Evolutionary conservation across 2,329 filamentous ascomycete genomes (phyloP).

Genomic region (Pezicula radicicola): DNA sequence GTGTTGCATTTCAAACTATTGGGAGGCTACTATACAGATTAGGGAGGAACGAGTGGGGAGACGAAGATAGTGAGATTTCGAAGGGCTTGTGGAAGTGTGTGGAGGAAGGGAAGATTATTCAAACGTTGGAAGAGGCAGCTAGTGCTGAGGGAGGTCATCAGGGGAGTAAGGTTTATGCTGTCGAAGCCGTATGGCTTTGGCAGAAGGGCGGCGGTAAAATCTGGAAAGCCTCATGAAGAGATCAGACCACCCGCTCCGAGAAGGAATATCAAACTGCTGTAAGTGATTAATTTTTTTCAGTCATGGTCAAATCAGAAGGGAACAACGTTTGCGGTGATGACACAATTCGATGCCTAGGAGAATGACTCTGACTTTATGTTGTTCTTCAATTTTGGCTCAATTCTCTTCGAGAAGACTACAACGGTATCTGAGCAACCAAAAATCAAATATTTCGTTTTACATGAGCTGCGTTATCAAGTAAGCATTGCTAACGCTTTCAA

Average conservation of each 20-base stretch:
- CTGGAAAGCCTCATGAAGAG: conserved; percentile 22
- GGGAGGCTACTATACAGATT: conserved; percentile 82
- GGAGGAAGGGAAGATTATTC: conserved; percentile 72
- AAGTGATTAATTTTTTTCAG: no score
- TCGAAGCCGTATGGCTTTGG: conserved; percentile 82
- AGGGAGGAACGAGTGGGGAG: conserved; percentile 69
- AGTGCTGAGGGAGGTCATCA: conserved; percentile 65
- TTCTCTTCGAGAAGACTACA: conserved; percentile 76
- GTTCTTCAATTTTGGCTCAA: conserved; percentile 62
- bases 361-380: conserved; percentile 41
- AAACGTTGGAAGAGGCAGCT: conserved; percentile 75
- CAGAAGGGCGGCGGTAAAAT: conserved; percentile 37
- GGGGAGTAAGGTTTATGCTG: conserved; percentile 79
- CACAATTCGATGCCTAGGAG: conserved; percentile 55
- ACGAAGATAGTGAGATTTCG: conserved; percentile 63
- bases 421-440: conserved; percentile 82
- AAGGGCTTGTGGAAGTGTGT: conserved; percentile 81
- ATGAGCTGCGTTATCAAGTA: no score
- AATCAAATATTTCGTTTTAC: conserved; percentile 15
- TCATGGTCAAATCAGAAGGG: no score
- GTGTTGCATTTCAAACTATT: conserved; percentile 87
- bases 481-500: no score
- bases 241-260: no score
- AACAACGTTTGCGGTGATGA: conserved; percentile 53
- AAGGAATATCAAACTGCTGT: no score